A percentile compares a stretch with the other conserved stretches of the same genome.
phyloP scores from a whole-genome alignment of 2,329 filamentous ascomycete genomes.

The Malbranchea cinnamomea region DNA sequence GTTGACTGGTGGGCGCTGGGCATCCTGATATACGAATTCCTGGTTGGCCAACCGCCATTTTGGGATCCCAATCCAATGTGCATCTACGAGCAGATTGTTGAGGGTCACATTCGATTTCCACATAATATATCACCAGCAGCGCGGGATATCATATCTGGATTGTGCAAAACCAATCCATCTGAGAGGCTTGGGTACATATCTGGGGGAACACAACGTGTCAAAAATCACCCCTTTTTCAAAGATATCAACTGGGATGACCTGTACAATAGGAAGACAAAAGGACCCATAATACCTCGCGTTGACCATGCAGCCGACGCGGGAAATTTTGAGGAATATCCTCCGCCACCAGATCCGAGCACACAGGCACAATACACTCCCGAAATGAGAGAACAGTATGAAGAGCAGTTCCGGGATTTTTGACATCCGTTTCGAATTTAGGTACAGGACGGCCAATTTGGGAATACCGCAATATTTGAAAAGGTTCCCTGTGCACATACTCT shows the following conservation, averaged over 20 bases:
- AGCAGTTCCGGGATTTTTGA: constrained; percentile 47
- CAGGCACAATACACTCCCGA: constrained; percentile 44
- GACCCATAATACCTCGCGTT: constrained; percentile 48
- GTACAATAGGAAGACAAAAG: constrained; percentile 43
- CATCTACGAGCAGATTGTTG: constrained; percentile 53
- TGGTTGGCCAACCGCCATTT: constrained; percentile 52
- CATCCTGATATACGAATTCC: constrained; percentile 52
- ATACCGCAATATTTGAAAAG: no score
- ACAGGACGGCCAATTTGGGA: no score
- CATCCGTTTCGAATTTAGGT: no score
- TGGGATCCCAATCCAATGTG: constrained; percentile 57
- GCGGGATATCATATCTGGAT: constrained; percentile 44
- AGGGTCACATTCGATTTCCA: constrained; percentile 47
- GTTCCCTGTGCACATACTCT: no score
- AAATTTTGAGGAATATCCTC: constrained; percentile 52
- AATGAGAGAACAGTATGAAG: constrained; percentile 44
- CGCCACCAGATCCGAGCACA: constrained; percentile 35
- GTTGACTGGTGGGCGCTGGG: constrained; percentile 58
- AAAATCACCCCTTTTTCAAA: constrained; percentile 47
- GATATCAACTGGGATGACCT: constrained; percentile 48
- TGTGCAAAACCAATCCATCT: constrained; percentile 49
- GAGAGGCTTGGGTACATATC: constrained; percentile 49
- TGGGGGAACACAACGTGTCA: constrained; percentile 44
- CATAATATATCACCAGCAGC: constrained; percentile 43
- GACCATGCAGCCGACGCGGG: constrained; percentile 44